These are phyloP conservation scores for Fistulinella cinereoalba DNA, from an alignment of 1,284 basidiomycete genomes.

Conservation along the genomic window DNA sequence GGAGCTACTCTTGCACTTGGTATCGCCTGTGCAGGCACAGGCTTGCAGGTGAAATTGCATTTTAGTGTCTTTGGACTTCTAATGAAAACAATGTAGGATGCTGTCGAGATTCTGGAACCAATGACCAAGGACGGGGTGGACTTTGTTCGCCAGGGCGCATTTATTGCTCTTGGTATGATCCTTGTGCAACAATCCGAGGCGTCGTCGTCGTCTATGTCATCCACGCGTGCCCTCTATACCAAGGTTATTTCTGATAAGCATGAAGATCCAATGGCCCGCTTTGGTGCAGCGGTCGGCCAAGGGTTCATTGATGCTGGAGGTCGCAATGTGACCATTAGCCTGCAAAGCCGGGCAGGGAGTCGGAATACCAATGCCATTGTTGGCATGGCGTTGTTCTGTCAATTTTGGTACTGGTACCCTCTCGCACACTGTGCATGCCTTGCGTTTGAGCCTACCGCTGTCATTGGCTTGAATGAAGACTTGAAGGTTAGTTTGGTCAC, in stretches of 20 bases:
- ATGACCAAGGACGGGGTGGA: constrained; percentile 97
- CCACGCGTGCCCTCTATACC: constrained; percentile 78
- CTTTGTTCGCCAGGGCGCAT: constrained; percentile 97
- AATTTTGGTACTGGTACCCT: constrained; percentile 99
- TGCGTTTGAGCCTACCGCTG: constrained; percentile 90
- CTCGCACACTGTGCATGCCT: constrained; percentile 91
- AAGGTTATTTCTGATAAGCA: constrained; percentile 94
- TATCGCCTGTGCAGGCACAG: constrained; percentile 96
- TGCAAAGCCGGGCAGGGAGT: constrained; percentile 89
- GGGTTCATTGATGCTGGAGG: constrained; percentile 97
- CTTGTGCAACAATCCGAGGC: constrained; percentile 93
- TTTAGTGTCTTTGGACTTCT: constrained; percentile 3
- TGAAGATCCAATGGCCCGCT: constrained; percentile 96
- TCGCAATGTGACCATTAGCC: constrained; percentile 88
- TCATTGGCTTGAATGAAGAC: constrained; percentile 85
- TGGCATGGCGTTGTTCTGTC: constrained; percentile 93
- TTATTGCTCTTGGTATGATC: constrained; percentile 92
- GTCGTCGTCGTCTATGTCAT: constrained; percentile 75
- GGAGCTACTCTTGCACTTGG: constrained; percentile 93
- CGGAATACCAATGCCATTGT: constrained; percentile 90
- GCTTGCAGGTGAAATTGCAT: constrained; percentile 61
- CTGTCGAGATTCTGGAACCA: constrained; percentile 91
- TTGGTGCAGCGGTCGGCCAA: constrained; percentile 91
- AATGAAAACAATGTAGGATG: constrained; percentile 55
- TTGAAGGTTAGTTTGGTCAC: constrained; percentile 61